Percentiles rank a stretch among this genome's conserved stretches.
phyloP scores from a whole-genome alignment of 108 stramenopile genomes.

The Aurantiochytrium sp. region DNA sequence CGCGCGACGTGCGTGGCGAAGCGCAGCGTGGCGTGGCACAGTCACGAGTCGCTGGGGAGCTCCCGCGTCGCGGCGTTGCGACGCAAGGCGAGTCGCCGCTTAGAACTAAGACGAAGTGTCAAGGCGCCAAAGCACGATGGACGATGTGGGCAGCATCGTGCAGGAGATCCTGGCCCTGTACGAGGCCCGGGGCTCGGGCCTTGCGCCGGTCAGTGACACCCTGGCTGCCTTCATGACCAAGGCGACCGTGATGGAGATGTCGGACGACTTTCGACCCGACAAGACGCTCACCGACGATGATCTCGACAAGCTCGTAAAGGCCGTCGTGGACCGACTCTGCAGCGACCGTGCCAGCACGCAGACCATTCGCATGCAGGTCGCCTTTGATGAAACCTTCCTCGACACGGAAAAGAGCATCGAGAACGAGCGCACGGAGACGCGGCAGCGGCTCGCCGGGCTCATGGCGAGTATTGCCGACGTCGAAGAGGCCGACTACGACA shows the following conservation, averaged over 20 bases:
- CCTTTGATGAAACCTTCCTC: background rate
- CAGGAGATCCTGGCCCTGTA: conserved; percentile 46
- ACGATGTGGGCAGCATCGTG: conserved; percentile 53
- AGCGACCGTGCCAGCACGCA: background rate
- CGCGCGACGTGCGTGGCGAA: too few relatives aligned
- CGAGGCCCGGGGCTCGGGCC: background rate
- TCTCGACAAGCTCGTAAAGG: conserved; percentile 46
- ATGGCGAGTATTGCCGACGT: conserved; percentile 32
- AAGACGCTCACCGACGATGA: conserved; percentile 36
- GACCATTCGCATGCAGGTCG: conserved; percentile 23
- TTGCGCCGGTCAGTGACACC: conserved; percentile 43
- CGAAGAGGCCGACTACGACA: conserved; percentile 46
- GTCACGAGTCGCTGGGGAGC: too few relatives aligned
- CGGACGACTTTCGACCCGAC: conserved; percentile 11
- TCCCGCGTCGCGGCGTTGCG: too few relatives aligned
- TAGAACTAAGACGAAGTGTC: too few relatives aligned
- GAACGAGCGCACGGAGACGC: background rate
- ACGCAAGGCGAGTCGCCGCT: too few relatives aligned
- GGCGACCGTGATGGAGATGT: conserved; percentile 19
- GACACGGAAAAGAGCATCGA: background rate
- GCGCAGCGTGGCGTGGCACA: too few relatives aligned
- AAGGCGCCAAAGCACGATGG: conserved; percentile 36
- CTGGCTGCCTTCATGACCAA: conserved; percentile 54
- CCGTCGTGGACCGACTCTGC: conserved; percentile 27
- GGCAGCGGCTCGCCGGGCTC: conserved; percentile 34